A percentile compares a stretch with the other conserved stretches of the same genome.
phyloP scores from a whole-genome alignment of 306 rosid genomes.

The Cotoneaster glaucophyllus region DNA sequence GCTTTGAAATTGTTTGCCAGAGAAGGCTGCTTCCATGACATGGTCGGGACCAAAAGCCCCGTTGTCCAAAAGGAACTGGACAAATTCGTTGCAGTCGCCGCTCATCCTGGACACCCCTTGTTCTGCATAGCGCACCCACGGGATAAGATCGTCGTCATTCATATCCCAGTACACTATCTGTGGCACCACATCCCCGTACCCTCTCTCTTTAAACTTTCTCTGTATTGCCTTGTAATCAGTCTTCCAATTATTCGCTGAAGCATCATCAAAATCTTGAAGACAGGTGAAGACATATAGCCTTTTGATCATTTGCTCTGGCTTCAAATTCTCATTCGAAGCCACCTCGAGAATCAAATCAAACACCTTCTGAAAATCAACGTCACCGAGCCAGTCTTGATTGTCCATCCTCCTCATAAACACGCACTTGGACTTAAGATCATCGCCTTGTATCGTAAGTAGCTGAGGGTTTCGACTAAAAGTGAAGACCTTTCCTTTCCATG shows the following conservation, averaged over 20 bases:
- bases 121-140: constrained; percentile 27
- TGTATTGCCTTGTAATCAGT: too few relatives aligned
- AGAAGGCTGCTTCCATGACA: constrained; percentile 38
- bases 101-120: constrained; percentile 53
- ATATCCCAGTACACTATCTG: constrained; percentile 57
- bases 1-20: constrained; percentile 32
- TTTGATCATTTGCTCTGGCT: constrained; percentile 49
- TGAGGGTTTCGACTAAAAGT: constrained; percentile 37
- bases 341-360: constrained; percentile 43
- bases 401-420: constrained; percentile 31
- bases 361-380: constrained; percentile 53
- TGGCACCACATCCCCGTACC: too few relatives aligned
- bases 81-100: constrained; percentile 55
- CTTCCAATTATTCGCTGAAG: constrained; percentile 34
- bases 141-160: constrained; percentile 36
- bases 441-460: constrained; percentile 42
- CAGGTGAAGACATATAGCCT: constrained; percentile 50
- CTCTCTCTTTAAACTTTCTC: too few relatives aligned
- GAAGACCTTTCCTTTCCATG: constrained; percentile 60
- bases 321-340: constrained; percentile 42
- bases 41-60: constrained; percentile 26
- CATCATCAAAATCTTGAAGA: constrained; percentile 60
- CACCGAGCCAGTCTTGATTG: constrained; percentile 14
- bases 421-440: constrained; percentile 27
- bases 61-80: constrained; percentile 36